Evolutionary conservation across 2,329 filamentous ascomycete genomes (phyloP), one percentile per base, ranked within the genome.

Genomic region (Alternaria arborescens): DNA sequence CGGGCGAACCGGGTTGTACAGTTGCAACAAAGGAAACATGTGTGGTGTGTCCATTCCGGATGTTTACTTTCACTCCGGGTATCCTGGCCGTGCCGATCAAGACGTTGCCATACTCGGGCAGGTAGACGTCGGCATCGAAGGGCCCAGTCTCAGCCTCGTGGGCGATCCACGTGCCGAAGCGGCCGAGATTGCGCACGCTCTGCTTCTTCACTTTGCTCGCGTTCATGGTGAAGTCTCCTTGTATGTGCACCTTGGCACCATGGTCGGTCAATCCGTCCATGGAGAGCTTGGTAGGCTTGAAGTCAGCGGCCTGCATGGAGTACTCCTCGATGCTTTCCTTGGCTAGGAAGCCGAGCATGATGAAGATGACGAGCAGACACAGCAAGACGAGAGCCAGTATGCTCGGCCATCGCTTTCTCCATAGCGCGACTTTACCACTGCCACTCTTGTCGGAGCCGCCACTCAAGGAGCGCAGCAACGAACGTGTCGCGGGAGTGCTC

Each of bases 271-370:
- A 91, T 2, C 91, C 92, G 71, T 95, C 91, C 61, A 99, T 88
- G 2, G 93, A 93, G 20, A 99, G 80, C 67, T 89, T 91, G 6
- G 90, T 93, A 2, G 95, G 92, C 73, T 94, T 88, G 67, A 99
- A 87, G 18, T 94, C 88, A 24, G 90, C 85, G 3, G 94, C 92
- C 77, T 94, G 85, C 79, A 94, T 90, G 50, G 91, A 92, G 78
- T 99, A 99, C 74, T 92, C 87, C 78, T 97, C 88, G 11, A 97
- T 87, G 8, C 90, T 87, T 16, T 90, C 88, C 2, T 94, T 94
- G 0, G 91, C 87, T 55, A 97, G 86, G 80, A 97, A 97, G 16
- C 89, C 92, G 57, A 94, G 91, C 79, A 97, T 88, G 68, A 97
- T 92, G 28, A 84, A 76, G 22, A 94, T 70, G 6, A 90, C 83